Conservation (phyloP, 768 basidiomycete genomes). For the Asterophora parasitica region DNA sequence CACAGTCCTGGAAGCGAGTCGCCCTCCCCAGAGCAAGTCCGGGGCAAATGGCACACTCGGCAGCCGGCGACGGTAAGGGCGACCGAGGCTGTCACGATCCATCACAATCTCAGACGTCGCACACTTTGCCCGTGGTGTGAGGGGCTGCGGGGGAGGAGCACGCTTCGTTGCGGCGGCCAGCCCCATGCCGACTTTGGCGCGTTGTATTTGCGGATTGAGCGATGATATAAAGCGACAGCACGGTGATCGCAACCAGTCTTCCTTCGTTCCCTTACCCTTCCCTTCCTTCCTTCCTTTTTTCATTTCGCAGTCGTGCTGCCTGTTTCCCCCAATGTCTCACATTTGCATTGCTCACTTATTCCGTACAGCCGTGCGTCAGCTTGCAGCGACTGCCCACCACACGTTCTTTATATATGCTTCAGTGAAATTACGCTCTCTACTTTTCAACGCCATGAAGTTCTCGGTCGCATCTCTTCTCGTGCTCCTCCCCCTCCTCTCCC, state of each 20-base stretch:
- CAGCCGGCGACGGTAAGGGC: too few species aligned
- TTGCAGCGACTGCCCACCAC: constrained; percentile 21
- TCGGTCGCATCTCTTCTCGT: constrained; percentile 34
- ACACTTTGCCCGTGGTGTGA: constrained; percentile 88
- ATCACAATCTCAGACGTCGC: too few species aligned
- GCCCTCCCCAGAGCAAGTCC: too few species aligned
- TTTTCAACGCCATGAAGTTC: constrained; percentile 45
- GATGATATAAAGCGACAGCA: constrained; percentile 13
- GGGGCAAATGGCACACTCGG: too few species aligned
- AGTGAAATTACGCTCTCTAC: constrained; percentile 37
- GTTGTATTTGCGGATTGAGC: neutral
- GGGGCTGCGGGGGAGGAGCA: constrained; percentile 86
- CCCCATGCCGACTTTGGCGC: constrained; percentile 4
- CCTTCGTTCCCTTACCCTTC: constrained; percentile 18
- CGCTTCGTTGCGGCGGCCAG: constrained; percentile 52
- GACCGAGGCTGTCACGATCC: too few species aligned
- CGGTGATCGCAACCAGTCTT: constrained; percentile 8
- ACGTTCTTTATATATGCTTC: constrained; percentile 41
- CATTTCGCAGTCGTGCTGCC: constrained; percentile 53
- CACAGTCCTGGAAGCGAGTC: too few species aligned
- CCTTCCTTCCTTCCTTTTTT: constrained; percentile 21
- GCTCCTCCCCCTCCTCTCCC: constrained; percentile 35
- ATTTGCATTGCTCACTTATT: neutral
- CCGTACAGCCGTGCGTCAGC: constrained; percentile 18
- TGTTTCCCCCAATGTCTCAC: constrained; percentile 9